A percentile compares a stretch with the other conserved stretches of the same genome.
Conservation (phyloP, 2,329 filamentous ascomycete species). For the Apiospora marii region DNA sequence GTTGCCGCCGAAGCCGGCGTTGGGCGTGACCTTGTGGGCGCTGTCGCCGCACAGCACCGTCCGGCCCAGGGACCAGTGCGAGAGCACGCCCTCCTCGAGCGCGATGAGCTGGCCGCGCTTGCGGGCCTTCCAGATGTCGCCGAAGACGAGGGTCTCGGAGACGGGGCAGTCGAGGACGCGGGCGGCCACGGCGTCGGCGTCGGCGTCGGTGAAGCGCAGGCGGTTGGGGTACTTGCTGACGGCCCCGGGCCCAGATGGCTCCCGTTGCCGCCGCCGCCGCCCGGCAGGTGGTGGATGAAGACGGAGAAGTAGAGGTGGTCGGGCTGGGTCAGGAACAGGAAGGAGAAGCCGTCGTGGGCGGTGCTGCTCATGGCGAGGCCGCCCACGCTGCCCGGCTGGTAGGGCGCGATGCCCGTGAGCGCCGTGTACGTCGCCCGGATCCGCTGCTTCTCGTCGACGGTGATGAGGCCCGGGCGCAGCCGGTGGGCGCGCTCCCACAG, state of each 20-base stretch:
- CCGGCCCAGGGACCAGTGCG: slow-evolving; percentile 44
- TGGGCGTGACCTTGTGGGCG: slow-evolving; percentile 46
- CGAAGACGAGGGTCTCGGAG: slow-evolving; percentile 41
- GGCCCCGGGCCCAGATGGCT: slow-evolving; percentile 27
- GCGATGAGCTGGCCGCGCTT: slow-evolving; percentile 34
- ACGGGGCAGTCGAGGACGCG: slow-evolving; percentile 39
- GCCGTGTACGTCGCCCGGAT: background rate
- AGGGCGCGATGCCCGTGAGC: background rate
- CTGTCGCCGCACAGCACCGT: slow-evolving; percentile 47
- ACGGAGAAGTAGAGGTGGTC: slow-evolving; percentile 34
- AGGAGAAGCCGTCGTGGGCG: background rate
- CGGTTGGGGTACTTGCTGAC: background rate
- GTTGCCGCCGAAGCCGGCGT: slow-evolving; percentile 47
- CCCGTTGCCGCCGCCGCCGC: slow-evolving; percentile 25
- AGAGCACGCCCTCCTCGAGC: slow-evolving; percentile 45
- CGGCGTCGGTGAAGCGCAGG: slow-evolving; percentile 42
- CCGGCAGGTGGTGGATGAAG: slow-evolving; percentile 35
- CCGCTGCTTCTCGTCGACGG: slow-evolving; percentile 31
- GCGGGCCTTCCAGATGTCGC: slow-evolving; percentile 43
- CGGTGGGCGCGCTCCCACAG: slow-evolving; percentile 27
- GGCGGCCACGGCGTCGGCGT: slow-evolving; percentile 39
- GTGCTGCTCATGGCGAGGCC: background rate
- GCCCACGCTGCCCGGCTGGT: background rate
- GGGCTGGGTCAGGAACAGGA: slow-evolving; percentile 10
- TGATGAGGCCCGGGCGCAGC: slow-evolving; percentile 28